Conservation (phyloP, 768 basidiomycete species). For the Pholiota microspora region DNA sequence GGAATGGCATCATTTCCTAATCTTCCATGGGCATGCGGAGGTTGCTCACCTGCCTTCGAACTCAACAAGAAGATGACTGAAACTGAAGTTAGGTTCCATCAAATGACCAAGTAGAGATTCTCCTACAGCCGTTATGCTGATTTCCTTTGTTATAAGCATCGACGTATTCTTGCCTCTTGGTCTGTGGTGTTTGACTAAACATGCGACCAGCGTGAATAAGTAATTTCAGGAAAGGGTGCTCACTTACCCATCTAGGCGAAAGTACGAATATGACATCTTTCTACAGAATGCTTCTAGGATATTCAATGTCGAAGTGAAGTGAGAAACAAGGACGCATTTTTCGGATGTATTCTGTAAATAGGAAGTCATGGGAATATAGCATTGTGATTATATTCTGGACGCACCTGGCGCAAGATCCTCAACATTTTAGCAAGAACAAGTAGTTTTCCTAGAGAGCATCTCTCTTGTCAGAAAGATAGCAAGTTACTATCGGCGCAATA, state of each 20-base stretch:
- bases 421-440: constrained; percentile 66
- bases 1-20: background rate
- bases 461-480: background rate
- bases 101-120: background rate
- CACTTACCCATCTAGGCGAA: constrained; percentile 83
- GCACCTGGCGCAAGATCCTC: constrained; percentile 54
- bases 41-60: constrained; percentile 73
- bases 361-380: no score
- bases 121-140: constrained; percentile 68
- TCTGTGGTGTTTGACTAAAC: constrained; percentile 66
- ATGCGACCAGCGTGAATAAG: constrained; percentile 1
- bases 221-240: background rate
- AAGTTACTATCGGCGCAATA: constrained; percentile 13
- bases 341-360: constrained; percentile 78
- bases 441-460: constrained; percentile 65
- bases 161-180: constrained; percentile 84
- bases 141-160: constrained; percentile 83
- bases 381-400: no score
- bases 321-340: constrained; percentile 96
- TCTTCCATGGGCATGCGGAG: background rate
- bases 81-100: background rate
- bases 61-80: constrained; percentile 89
- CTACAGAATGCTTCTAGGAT: constrained; percentile 87
- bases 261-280: constrained; percentile 70
- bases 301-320: constrained; percentile 93